Conservation (phyloP, 2,329 filamentous ascomycete genomes). For the Monosporascus sp. region DNA sequence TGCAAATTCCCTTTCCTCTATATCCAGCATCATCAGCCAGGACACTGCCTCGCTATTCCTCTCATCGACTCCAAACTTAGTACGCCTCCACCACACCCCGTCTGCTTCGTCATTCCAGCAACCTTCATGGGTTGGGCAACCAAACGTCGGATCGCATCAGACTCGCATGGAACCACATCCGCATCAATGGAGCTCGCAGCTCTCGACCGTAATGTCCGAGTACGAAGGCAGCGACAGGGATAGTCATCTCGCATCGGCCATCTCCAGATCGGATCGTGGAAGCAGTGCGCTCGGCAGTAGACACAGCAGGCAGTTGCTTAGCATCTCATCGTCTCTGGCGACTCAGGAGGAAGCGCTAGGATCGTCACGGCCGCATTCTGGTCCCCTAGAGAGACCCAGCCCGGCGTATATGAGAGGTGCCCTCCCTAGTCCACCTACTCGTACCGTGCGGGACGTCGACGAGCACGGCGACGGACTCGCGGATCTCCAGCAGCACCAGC, state of each 20-base stretch:
- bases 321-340: conserved; percentile 51
- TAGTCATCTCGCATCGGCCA: conserved; percentile 43
- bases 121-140: conserved; percentile 24
- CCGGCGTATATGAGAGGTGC: conserved; percentile 37
- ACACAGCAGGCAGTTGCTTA: conserved; percentile 51
- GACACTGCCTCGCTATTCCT: conserved; percentile 38
- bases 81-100: conserved; percentile 28
- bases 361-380: conserved; percentile 26
- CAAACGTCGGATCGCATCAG: conserved; percentile 13
- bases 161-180: conserved; percentile 41
- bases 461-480: conserved; percentile 61
- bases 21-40: conserved; percentile 49
- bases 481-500: conserved; percentile 49
- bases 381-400: conserved; percentile 46
- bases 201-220: conserved; percentile 61
- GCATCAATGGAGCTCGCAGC: conserved; percentile 60
- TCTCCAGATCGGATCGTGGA: conserved; percentile 38
- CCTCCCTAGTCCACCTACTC: conserved; percentile 30
- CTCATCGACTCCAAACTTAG: conserved; percentile 35
- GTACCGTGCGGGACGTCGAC: conserved; percentile 53
- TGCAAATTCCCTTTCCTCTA: conserved; percentile 47
- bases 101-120: conserved; percentile 23
- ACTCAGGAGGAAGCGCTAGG: conserved; percentile 37
- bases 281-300: conserved; percentile 47
- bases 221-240: conserved; percentile 50